Evolutionary conservation across 2,329 filamentous ascomycete species (phyloP).

Genomic region (Diatrype stigma): DNA sequence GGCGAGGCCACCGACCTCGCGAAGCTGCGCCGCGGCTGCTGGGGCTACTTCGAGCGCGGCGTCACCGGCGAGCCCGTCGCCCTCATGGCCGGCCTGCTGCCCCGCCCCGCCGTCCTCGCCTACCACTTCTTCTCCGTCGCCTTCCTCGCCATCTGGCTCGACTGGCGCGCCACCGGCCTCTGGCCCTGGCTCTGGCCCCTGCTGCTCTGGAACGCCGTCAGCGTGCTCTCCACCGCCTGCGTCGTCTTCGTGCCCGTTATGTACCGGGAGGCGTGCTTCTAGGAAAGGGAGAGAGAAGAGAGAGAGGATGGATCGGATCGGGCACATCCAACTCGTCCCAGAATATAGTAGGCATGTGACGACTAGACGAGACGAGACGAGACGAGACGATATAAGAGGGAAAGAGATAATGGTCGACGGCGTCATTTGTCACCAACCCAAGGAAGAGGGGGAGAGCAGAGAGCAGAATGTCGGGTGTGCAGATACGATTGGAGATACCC

Average conservation of each 20-base stretch:
- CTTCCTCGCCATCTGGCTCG: conserved; percentile 76
- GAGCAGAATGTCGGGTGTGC: too few relatives aligned
- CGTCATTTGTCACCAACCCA: too few relatives aligned
- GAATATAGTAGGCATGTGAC: too few relatives aligned
- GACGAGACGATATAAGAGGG: neutral
- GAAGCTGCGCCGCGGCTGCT: conserved; percentile 84
- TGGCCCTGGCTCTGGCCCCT: conserved; percentile 61
- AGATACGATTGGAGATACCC: too few relatives aligned
- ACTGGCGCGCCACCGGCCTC: conserved; percentile 45
- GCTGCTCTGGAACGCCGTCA: conserved; percentile 58
- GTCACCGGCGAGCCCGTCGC: conserved; percentile 75
- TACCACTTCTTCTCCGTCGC: conserved; percentile 96
- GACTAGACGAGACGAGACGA: neutral
- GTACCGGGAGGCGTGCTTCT: conserved; percentile 54
- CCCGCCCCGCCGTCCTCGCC: conserved; percentile 71
- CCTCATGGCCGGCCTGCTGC: conserved; percentile 76
- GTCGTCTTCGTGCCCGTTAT: conserved; percentile 81
- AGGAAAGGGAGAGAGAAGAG: conserved; percentile 1
- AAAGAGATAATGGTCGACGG: too few relatives aligned
- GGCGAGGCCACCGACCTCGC: conserved; percentile 66
- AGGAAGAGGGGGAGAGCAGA: too few relatives aligned
- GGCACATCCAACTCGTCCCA: too few relatives aligned
- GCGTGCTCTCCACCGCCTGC: conserved; percentile 76
- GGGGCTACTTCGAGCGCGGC: conserved; percentile 80
- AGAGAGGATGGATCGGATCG: too few relatives aligned